Evolutionary conservation across 371 early-diverging fungal species (phyloP).

Genomic region (Umbelopsis sp.): DNA sequence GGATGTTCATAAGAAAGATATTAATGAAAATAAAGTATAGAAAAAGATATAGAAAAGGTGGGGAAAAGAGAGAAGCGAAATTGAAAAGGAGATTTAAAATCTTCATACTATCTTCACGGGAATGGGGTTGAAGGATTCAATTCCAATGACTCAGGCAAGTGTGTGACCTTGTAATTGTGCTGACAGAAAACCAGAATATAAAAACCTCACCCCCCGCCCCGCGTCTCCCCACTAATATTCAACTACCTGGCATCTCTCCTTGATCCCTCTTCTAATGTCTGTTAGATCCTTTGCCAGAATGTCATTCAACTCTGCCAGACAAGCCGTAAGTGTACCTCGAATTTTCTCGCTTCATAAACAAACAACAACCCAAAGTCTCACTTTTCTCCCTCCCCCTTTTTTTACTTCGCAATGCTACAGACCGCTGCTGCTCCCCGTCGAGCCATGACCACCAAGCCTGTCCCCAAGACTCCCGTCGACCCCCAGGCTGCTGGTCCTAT

Average conservation of each 20-base stretch:
- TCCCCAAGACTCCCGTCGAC: constrained; percentile 54
- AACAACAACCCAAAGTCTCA: not conserved
- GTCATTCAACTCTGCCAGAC: constrained; percentile 22
- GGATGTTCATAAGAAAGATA: not conserved
- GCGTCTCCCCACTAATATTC: not conserved
- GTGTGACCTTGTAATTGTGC: constrained; percentile 11
- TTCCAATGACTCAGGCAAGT: constrained; percentile 15
- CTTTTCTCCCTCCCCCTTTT: not conserved
- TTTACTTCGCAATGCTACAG: not conserved
- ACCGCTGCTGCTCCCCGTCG: constrained; percentile 26
- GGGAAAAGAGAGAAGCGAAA: not conserved
- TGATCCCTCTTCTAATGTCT: constrained; percentile 1
- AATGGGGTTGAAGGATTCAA: not conserved
- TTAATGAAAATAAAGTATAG: not conserved
- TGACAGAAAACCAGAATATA: constrained; percentile 16
- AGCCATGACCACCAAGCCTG: constrained; percentile 28
- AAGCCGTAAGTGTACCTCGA: constrained; percentile 19
- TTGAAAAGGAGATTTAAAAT: constrained; percentile 16
- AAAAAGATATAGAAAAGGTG: not conserved
- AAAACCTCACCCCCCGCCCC: constrained; percentile 11
- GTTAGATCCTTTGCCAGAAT: constrained; percentile 21
- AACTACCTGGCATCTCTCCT: not conserved
- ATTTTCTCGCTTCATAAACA: not conserved
- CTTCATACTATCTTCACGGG: not conserved
- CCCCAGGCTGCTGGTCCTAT: constrained; percentile 59